Base-by-base conservation (phyloP, 2,329 filamentous ascomycete species). In the Calonectria fujianensis region DNA sequence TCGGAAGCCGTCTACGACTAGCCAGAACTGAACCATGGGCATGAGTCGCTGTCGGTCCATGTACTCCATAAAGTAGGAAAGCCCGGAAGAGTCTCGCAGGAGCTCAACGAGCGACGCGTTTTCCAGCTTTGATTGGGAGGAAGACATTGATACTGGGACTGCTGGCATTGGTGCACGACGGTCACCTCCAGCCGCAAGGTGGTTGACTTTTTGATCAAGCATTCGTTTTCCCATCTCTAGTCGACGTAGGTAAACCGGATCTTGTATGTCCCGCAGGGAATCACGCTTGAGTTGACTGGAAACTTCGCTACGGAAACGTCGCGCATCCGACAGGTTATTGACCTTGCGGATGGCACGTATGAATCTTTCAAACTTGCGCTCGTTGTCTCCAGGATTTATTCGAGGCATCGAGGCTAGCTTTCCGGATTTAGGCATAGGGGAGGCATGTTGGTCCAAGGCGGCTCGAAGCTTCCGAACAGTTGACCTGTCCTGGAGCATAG, bases 51-150 rank as follows among this genome's bases (percentile, higher is more conserved):
- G 94, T 52, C 97, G 93, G 83, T 99, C 97, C 97, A 99, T 99
- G 82, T 96, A 98, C 83, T 99, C 97, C 97, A 99, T 99, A 86
- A 99, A 98, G 83, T 98, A 99, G 3, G 97, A 98, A 11, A 99
- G 89, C 0, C 95, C 96, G 1, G 96, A 94, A 3, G 97, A 92
- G 84, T 97, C 96, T 78, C 96, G 94, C 73, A 99, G 89, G n/a
- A 99, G 89, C 77, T 98, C 96, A 16, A 93, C 91, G 2, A 98
- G 88, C 0, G 94, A 93, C 10, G 94, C 93, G 79, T 94, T 94
- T 77, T 96, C 93, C 50, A 96, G 87, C 57, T 90, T 90, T 2
- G 94, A 94, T n/a, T 90, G 86, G 18, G 84, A 63, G 27, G 57
- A 63, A 5, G 57, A 83, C 3, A 77, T 79, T 31, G 80, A 72